Percentiles rank a stretch among this genome's conserved stretches.
Conservation (phyloP, 306 rosid species). For the Ziziphus jujuba region DNA sequence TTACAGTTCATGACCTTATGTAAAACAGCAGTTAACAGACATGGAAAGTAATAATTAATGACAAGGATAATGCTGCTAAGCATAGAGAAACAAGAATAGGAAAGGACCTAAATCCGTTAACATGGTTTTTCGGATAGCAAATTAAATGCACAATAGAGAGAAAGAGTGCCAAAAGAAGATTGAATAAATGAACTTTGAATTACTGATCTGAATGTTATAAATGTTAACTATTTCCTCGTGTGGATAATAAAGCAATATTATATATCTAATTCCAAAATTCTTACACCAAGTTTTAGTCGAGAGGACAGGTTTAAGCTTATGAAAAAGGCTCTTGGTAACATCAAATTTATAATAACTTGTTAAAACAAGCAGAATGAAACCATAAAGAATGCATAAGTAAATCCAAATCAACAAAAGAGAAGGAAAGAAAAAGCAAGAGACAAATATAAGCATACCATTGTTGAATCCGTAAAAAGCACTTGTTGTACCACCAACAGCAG, state of each 20-base stretch:
- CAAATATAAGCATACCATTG: conserved; percentile 46
- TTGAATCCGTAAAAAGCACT: conserved; percentile 97
- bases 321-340: neutral
- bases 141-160: neutral
- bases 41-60: too few relatives aligned
- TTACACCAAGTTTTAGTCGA: neutral
- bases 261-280: too few relatives aligned
- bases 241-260: too few relatives aligned
- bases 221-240: neutral
- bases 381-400: neutral
- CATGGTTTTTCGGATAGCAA: neutral
- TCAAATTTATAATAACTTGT: neutral
- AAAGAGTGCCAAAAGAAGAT: neutral
- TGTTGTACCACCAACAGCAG: conserved; percentile 88
- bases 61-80: too few relatives aligned
- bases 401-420: neutral
- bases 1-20: too few relatives aligned
- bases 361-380: neutral
- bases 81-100: neutral
- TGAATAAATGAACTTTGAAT: neutral
- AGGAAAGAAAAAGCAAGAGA: neutral
- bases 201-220: neutral
- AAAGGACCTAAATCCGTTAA: neutral
- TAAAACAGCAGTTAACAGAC: too few relatives aligned
- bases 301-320: neutral